These are phyloP conservation scores for Stachybotrys elegans DNA, from an alignment of 2,329 filamentous ascomycete genomes.

Conservation along the genomic window DNA sequence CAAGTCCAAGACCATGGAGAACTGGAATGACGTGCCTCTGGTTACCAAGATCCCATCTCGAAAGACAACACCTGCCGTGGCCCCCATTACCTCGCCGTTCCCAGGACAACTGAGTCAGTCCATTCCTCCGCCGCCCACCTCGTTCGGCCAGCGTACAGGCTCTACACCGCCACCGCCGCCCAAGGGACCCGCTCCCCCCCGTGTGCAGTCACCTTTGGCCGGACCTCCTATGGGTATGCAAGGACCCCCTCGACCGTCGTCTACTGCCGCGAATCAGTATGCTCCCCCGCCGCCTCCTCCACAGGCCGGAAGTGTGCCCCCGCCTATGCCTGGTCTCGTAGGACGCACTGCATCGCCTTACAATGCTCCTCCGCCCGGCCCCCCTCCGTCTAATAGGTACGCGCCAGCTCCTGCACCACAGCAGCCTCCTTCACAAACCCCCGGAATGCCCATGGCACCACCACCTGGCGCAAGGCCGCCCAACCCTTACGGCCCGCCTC, in stretches of 20 bases:
- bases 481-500: slow-evolving; percentile 36
- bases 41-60: slow-evolving; percentile 71
- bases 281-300: slow-evolving; percentile 52
- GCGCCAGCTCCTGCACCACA: slow-evolving; percentile 61
- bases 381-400: slow-evolving; percentile 71
- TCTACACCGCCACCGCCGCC: slow-evolving; percentile 76
- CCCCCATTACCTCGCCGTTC: slow-evolving; percentile 72
- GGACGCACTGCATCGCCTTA: slow-evolving; percentile 80
- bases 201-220: slow-evolving; percentile 67
- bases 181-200: slow-evolving; percentile 66
- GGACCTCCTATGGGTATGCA: slow-evolving; percentile 48
- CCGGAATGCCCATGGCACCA: slow-evolving; percentile 30
- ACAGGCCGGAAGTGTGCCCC: slow-evolving; percentile 60
- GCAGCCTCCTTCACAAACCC: slow-evolving; percentile 40
- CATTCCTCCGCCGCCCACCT: slow-evolving; percentile 53
- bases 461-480: slow-evolving; percentile 41
- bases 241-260: slow-evolving; percentile 53
- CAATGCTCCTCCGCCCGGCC: slow-evolving; percentile 67
- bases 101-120: slow-evolving; percentile 54
- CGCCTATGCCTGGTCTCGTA: slow-evolving; percentile 52
- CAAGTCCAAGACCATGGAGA: slow-evolving; percentile 64
- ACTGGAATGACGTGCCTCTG: slow-evolving; percentile 94
- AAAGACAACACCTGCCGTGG: slow-evolving; percentile 66
- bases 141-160: slow-evolving; percentile 56
- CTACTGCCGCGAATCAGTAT: slow-evolving; percentile 57